Evolutionary conservation across 768 basidiomycete species (phyloP), one percentile per base, ranked within the genome.

Genomic region (Mycena belliarum): DNA sequence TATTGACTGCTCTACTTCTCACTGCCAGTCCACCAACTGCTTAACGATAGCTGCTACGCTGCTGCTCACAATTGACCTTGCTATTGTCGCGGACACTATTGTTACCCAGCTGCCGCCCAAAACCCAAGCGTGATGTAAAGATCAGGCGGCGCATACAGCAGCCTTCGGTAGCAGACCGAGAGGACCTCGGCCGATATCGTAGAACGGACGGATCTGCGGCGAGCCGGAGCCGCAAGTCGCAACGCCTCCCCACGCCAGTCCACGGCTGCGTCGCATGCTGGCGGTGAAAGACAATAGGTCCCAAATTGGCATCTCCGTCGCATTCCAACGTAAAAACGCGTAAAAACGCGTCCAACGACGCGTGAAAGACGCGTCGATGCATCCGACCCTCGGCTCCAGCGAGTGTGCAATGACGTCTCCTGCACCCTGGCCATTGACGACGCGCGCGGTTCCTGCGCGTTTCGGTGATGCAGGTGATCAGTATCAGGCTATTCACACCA

Each of bases 341-440:
- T 77, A 70, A 74, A 73, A 67, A 79, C 79, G 78, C 77, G 77
- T 79, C 68, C 24, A 51, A 29, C 8, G 25, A 51, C n/a, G 25
- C 49, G 38, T 18, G 16, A 37, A 26, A 18, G 33, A 57, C 55
- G 55, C 61, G 61, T 63, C 37, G 37, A 45, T 37, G 28, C 74
- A 45, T 29, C 45, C 6, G 10, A 4, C 40, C 26, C n/a, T 40
- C 47, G 46, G 55, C 54, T 47, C 53, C 63, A 65, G 58, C 60
- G 57, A 40, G 63, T 25, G 24, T 49, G 49, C 8, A 26, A 49
- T 49, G 49, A 49, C 37, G 49, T 49, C 21, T 6, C 32, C 3
- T 20, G n/a, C 46, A 8, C 20, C 35, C 12, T 16, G n/a, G 35
- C 18, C 16, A 35, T 35, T 21, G 20, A 35, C 47, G 47, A 35